A percentile compares a stretch with the other conserved stretches of the same genome.
These are phyloP conservation scores for Oenanthe javanica DNA, from an alignment of 140 eudicot species.

Conservation along the genomic window DNA sequence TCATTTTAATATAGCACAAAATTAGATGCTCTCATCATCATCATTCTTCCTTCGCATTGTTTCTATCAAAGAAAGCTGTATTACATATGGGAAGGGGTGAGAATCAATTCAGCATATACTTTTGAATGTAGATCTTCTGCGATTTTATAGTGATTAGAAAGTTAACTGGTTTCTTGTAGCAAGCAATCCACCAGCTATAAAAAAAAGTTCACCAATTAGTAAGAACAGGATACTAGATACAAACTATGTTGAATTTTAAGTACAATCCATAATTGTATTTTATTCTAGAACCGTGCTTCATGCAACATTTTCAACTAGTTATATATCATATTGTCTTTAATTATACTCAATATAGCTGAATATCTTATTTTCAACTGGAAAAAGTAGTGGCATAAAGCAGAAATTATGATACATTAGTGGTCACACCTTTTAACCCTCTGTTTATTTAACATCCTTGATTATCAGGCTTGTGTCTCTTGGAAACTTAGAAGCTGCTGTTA, in stretches of 20 bases:
- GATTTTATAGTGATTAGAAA: neutral
- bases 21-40: neutral
- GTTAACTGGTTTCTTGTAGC: neutral
- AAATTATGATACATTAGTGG: neutral
- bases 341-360: neutral
- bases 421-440: neutral
- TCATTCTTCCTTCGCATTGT: neutral
- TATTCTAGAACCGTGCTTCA: neutral
- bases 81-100: neutral
- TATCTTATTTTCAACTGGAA: neutral
- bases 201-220: neutral
- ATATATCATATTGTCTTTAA: neutral
- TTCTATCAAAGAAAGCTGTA: neutral
- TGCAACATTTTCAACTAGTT: neutral
- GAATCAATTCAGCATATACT: neutral
- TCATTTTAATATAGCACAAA: neutral
- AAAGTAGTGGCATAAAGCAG: neutral
- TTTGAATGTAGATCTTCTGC: slow-evolving; percentile 14
- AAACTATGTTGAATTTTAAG: neutral
- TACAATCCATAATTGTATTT: neutral
- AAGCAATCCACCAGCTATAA: neutral
- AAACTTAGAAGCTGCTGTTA: slow-evolving; percentile 93
- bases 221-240: neutral
- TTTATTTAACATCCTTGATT: slow-evolving; percentile 10
- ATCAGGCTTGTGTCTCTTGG: slow-evolving; percentile 88